Conservation (phyloP, 306 rosid species). For the Parietaria judaica region DNA sequence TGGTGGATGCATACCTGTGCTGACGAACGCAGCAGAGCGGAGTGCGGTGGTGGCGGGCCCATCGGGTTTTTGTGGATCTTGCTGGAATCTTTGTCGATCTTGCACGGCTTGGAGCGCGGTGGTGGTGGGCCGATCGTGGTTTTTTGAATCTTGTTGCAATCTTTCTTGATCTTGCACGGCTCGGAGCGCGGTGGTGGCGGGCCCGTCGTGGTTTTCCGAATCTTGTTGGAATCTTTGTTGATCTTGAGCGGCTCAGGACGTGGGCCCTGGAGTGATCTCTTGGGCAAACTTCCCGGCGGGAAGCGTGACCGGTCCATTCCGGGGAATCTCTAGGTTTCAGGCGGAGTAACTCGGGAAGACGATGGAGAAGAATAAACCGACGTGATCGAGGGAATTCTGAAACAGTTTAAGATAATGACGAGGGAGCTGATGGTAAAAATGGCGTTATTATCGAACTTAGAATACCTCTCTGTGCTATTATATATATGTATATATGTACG, state of each 20-base stretch:
- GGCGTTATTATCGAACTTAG: constrained; percentile 3
- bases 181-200: constrained; percentile 23
- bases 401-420: not conserved
- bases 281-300: constrained; percentile 41
- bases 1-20: not conserved
- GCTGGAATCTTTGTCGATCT: constrained; percentile 57
- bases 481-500: no score
- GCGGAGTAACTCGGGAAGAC: not conserved
- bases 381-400: no score
- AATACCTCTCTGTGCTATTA: no score
- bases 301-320: constrained; percentile 20
- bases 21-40: constrained; percentile 2
- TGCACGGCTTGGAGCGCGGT: constrained; percentile 15
- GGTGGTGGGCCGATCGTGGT: constrained; percentile 51
- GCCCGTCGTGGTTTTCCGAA: constrained; percentile 57
- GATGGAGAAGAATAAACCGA: not conserved
- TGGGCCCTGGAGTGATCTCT: constrained; percentile 70
- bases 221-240: constrained; percentile 66
- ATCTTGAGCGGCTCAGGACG: constrained; percentile 66
- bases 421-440: constrained; percentile 2
- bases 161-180: constrained; percentile 43
- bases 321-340: not conserved
- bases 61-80: constrained; percentile 66
- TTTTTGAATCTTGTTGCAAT: constrained; percentile 66
- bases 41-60: constrained; percentile 29